Percentiles rank a stretch among this genome's conserved stretches.
Evolutionary conservation across 352 stramenopile species (phyloP).

Genomic region (Phytophthora tubulina): DNA sequence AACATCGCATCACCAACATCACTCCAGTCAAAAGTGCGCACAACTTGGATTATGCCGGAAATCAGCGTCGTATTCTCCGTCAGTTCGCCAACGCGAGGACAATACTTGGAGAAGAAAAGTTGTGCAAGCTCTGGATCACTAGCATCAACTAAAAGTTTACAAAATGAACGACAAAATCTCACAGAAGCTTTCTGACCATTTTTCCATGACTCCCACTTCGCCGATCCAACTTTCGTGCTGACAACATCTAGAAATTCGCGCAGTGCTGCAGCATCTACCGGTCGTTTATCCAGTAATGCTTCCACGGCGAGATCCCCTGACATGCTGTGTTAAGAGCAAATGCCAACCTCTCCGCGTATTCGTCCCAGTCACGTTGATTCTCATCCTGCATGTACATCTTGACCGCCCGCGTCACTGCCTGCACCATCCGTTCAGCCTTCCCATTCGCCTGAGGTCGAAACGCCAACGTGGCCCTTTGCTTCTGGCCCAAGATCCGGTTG

Average conservation of each 20-base stretch:
- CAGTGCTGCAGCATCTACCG: constrained; percentile 5
- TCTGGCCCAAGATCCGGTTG: too few relatives aligned
- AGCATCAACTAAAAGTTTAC: constrained; percentile 17
- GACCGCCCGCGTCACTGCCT: too few relatives aligned
- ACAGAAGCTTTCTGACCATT: constrained; percentile 10
- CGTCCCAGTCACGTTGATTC: too few relatives aligned
- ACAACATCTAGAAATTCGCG: background rate
- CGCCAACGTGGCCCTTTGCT: too few relatives aligned
- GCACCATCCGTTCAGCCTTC: too few relatives aligned
- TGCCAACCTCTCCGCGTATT: too few relatives aligned
- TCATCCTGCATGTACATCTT: too few relatives aligned
- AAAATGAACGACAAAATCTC: constrained; percentile 21
- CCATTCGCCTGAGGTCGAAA: too few relatives aligned
- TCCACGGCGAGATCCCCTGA: constrained; percentile 8
- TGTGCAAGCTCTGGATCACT: constrained; percentile 14
- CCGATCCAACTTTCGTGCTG: background rate
- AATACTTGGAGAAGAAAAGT: constrained; percentile 24
- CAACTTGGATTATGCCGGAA: background rate
- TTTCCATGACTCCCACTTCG: too few relatives aligned
- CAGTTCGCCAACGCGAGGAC: constrained; percentile 5
- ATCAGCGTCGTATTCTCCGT: constrained; percentile 4
- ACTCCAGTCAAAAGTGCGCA: constrained; percentile 19
- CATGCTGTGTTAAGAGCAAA: background rate
- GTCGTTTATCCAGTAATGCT: background rate
- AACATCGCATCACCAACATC: constrained; percentile 6